These are phyloP conservation scores for Chiua virens DNA, from an alignment of 768 basidiomycete genomes.

Conservation along the genomic window DNA sequence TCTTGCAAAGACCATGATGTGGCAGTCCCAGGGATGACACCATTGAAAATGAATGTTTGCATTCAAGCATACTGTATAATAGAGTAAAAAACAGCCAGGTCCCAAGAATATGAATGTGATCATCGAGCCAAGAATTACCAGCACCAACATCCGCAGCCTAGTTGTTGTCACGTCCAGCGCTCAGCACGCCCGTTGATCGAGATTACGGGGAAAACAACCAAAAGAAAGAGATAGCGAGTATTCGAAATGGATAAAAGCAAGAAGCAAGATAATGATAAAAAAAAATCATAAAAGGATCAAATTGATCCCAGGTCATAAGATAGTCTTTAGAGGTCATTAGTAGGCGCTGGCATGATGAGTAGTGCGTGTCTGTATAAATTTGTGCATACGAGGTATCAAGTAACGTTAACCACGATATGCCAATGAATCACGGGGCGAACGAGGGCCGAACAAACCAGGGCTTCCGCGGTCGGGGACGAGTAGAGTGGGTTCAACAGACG, in stretches of 20 bases:
- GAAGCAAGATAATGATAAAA: slow-evolving; percentile 29
- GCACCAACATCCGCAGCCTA: background rate
- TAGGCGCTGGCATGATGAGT: background rate
- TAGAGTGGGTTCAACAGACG: slow-evolving; percentile 56
- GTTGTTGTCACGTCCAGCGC: background rate
- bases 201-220: background rate
- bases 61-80: slow-evolving; percentile 23
- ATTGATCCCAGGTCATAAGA: slow-evolving; percentile 12
- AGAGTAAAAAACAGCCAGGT: background rate
- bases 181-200: background rate
- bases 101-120: background rate
- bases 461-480: slow-evolving; percentile 57
- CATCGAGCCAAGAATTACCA: background rate
- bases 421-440: slow-evolving; percentile 52
- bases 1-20: too few species aligned
- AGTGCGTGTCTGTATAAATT: background rate
- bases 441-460: slow-evolving; percentile 77
- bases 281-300: slow-evolving; percentile 1
- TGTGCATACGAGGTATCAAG: background rate
- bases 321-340: slow-evolving; percentile 22
- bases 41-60: slow-evolving; percentile 6
- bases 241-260: slow-evolving; percentile 5
- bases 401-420: slow-evolving; percentile 15
- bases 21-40: too few species aligned
- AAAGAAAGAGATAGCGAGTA: background rate